Evolutionary conservation across 768 basidiomycete genomes (phyloP).

Genomic region (Phylloporus sp.): DNA sequence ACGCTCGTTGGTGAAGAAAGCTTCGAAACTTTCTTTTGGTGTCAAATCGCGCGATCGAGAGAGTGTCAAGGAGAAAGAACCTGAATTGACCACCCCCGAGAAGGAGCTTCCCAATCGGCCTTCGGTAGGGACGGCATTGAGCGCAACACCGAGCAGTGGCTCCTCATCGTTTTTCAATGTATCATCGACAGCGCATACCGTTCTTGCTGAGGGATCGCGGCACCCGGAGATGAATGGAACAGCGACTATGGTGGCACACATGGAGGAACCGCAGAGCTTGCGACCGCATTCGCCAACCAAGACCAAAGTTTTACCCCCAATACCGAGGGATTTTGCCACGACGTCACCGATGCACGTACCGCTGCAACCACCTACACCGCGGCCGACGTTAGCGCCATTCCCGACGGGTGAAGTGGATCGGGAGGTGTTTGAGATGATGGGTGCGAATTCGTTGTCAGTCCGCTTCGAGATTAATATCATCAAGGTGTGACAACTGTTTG

Average conservation of each 20-base stretch:
- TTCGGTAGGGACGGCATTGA: slow-evolving; percentile 46
- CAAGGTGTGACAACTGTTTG: slow-evolving; percentile 53
- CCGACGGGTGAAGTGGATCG: slow-evolving; percentile 66
- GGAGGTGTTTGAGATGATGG: slow-evolving; percentile 69
- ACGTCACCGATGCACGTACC: slow-evolving; percentile 17
- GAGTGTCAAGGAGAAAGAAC: slow-evolving; percentile 43
- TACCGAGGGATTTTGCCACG: slow-evolving; percentile 65
- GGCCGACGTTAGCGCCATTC: slow-evolving; percentile 43
- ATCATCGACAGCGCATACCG: slow-evolving; percentile 48
- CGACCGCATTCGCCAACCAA: slow-evolving; percentile 53
- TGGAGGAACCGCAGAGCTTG: slow-evolving; percentile 29
- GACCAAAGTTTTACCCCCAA: slow-evolving; percentile 69
- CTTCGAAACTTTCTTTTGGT: slow-evolving; percentile 76
- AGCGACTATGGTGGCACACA: slow-evolving; percentile 15
- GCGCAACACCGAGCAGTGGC: slow-evolving; percentile 67
- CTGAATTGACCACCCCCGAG: slow-evolving; percentile 36
- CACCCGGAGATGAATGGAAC: slow-evolving; percentile 26
- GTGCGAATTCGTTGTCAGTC: slow-evolving; percentile 78
- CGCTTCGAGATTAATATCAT: slow-evolving; percentile 97
- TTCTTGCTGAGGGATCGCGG: slow-evolving; percentile 34
- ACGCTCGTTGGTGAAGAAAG: slow-evolving; percentile 64
- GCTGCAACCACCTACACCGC: slow-evolving; percentile 32
- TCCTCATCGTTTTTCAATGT: slow-evolving; percentile 88
- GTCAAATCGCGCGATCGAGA: slow-evolving; percentile 51
- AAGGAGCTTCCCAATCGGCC: slow-evolving; percentile 46